Percentiles rank a stretch among this genome's conserved stretches.
phyloP scores from a whole-genome alignment of 441 rosid genomes.

The Erodium moschatum region DNA sequence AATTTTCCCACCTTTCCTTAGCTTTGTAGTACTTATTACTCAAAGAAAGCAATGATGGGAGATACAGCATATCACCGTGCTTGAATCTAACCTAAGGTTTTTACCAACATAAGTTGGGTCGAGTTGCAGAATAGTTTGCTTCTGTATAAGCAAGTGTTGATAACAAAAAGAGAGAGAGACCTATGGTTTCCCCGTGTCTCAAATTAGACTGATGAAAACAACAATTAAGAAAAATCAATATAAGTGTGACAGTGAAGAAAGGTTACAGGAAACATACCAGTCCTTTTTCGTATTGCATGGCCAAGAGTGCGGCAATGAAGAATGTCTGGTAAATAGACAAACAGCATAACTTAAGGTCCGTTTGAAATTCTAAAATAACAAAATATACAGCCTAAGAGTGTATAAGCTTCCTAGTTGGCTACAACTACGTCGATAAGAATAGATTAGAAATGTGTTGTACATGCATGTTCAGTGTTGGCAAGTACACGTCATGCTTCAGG shows the following conservation, averaged over 20 bases:
- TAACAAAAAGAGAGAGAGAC: too few species aligned
- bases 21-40: background rate
- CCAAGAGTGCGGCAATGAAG: constrained; percentile 89
- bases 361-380: constrained; percentile 10
- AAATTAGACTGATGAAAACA: background rate
- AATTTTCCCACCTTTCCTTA: too few species aligned
- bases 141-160: too few species aligned
- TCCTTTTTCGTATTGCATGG: constrained; percentile 92
- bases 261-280: constrained; percentile 52
- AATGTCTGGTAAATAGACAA: constrained; percentile 55
- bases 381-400: background rate
- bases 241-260: constrained; percentile 1
- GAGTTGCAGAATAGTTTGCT: too few species aligned
- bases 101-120: too few species aligned
- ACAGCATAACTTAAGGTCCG: constrained; percentile 13
- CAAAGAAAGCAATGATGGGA: background rate
- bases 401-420: background rate
- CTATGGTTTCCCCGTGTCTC: background rate
- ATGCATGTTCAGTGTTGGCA: background rate
- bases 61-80: background rate
- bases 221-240: background rate
- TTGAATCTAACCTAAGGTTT: too few species aligned
- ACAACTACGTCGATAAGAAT: background rate
- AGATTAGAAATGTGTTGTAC: background rate
- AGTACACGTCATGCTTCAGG: background rate